phyloP scores from a whole-genome alignment of 345 rosid species.

The Conringia planisiliqua region DNA sequence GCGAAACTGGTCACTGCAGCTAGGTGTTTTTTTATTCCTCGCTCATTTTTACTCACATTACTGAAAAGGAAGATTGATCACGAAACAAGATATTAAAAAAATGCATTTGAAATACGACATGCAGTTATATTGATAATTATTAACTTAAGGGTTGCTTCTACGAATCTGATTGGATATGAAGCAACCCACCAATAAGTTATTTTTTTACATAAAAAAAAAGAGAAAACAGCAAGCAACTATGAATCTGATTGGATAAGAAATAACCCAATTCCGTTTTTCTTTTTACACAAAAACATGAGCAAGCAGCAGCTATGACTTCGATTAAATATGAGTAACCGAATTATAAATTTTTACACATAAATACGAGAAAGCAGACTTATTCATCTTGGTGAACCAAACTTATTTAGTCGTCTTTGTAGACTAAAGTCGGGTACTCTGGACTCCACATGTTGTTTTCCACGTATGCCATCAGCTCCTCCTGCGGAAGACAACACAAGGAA shows the following conservation, averaged over 20 bases:
- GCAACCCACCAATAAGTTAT: neutral
- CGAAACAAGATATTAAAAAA: too few species aligned
- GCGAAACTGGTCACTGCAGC: neutral
- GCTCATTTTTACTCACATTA: too few species aligned
- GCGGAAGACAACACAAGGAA: neutral
- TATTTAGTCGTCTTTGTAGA: constrained; percentile 10
- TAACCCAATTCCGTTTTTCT: neutral
- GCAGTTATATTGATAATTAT: neutral
- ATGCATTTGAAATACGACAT: neutral
- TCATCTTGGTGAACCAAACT: neutral
- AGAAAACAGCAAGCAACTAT: neutral
- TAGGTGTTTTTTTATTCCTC: too few species aligned
- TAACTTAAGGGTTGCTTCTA: neutral
- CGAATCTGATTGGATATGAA: neutral
- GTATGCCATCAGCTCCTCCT: constrained; percentile 66
- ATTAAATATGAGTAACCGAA: neutral
- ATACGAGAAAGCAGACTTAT: neutral
- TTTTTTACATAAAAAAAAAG: neutral
- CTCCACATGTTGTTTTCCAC: constrained; percentile 90
- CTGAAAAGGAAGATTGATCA: neutral
- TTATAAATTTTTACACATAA: constrained; percentile 1
- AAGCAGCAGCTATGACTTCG: neutral
- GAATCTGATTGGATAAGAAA: constrained; percentile 3
- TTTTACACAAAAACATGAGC: neutral
- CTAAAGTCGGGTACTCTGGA: constrained; percentile 63